A percentile compares a stretch with the other conserved stretches of the same genome.
Evolutionary conservation across 805 yeast species (phyloP).

Genomic region (Metschnikowia arizonensis): DNA sequence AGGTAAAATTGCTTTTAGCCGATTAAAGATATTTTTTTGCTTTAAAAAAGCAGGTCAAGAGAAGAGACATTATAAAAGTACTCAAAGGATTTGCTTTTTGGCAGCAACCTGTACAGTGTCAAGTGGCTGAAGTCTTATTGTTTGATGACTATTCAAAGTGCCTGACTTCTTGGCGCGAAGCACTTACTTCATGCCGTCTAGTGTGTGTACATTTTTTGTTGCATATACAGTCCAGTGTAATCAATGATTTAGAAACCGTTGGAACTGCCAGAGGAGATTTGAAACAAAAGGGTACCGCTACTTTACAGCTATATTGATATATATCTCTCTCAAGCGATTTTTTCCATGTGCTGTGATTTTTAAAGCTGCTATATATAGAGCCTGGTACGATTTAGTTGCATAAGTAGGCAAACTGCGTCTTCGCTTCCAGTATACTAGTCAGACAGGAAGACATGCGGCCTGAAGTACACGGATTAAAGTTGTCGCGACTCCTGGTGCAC

Average conservation of each 20-base stretch:
- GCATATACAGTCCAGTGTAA: background rate
- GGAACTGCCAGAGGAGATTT: background rate
- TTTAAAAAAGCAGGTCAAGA: background rate
- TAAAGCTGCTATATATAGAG: background rate
- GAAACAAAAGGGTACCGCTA: background rate
- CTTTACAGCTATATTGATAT: background rate
- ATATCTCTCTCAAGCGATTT: background rate
- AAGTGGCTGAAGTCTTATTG: background rate
- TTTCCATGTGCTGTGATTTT: background rate
- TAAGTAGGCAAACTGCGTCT: background rate
- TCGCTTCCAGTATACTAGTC: background rate
- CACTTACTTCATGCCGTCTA: background rate
- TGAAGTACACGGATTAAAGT: background rate
- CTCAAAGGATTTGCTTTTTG: background rate
- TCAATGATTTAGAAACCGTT: background rate
- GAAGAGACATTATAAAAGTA: background rate
- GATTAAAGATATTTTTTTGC: background rate
- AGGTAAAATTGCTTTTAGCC: too few species aligned
- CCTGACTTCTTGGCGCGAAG: constrained; percentile 3
- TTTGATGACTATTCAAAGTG: background rate
- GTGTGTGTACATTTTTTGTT: background rate
- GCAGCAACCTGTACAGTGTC: background rate
- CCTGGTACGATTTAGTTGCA: background rate
- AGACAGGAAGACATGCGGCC: background rate
- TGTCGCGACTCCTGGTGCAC: background rate